These are phyloP conservation scores for Cyclocybe aegerita DNA, from an alignment of 768 basidiomycete genomes.

Conservation along the genomic window DNA sequence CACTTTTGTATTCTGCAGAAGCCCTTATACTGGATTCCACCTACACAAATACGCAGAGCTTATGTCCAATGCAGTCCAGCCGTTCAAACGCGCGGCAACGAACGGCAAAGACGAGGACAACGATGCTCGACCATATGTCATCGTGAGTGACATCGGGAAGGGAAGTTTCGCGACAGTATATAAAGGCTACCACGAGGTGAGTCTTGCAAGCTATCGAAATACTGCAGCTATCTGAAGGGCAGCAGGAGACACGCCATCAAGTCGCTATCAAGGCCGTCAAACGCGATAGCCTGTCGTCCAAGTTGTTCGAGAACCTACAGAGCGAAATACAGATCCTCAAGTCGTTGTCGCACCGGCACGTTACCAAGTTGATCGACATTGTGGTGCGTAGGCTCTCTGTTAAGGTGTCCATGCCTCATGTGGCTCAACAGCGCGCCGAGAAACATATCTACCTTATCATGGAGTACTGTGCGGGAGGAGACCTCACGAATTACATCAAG, in stretches of 20 bases:
- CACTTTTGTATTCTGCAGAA: too few relatives aligned
- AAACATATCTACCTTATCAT: slow-evolving; percentile 91
- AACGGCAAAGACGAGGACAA: slow-evolving; percentile 51
- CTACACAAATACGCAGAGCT: too few relatives aligned
- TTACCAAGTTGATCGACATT: slow-evolving; percentile 91
- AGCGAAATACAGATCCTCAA: slow-evolving; percentile 98
- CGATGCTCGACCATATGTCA: slow-evolving; percentile 75
- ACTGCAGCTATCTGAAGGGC: background rate
- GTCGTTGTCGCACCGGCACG: slow-evolving; percentile 87
- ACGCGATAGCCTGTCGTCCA: slow-evolving; percentile 81
- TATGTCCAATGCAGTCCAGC: slow-evolving; percentile 14
- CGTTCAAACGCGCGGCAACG: slow-evolving; percentile 17
- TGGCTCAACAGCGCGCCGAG: slow-evolving; percentile 58
- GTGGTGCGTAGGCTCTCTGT: slow-evolving; percentile 53
- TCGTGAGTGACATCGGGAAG: slow-evolving; percentile 76
- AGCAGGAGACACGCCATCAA: slow-evolving; percentile 69
- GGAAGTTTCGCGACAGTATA: slow-evolving; percentile 97
- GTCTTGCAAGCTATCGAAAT: slow-evolving; percentile 20
- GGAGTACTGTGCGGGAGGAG: slow-evolving; percentile 96
- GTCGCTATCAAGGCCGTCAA: slow-evolving; percentile 97
- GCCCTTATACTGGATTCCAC: too few relatives aligned
- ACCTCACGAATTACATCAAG: slow-evolving; percentile 96
- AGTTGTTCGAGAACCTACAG: slow-evolving; percentile 96
- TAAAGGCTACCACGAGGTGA: slow-evolving; percentile 87
- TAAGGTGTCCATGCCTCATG: slow-evolving; percentile 9